Percentiles rank a stretch among this genome's conserved stretches.
Evolutionary conservation across 2,329 filamentous ascomycete genomes (phyloP).

Genomic region (Aspergillus vadensis): DNA sequence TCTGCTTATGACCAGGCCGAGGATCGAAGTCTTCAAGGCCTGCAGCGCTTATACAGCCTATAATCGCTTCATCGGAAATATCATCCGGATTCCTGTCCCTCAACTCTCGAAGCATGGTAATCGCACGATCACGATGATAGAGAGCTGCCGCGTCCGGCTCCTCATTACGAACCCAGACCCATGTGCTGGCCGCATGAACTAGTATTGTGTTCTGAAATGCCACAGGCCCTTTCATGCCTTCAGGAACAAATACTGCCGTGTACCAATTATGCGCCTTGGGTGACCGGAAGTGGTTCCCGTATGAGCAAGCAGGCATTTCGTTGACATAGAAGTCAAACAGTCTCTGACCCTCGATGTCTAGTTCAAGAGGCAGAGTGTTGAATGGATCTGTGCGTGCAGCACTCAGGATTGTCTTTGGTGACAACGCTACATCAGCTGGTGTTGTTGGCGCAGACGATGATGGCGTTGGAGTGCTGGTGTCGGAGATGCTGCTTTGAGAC

Average conservation of each 20-base stretch:
- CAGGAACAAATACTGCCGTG: slow-evolving; percentile 41
- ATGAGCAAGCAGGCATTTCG: slow-evolving; percentile 43
- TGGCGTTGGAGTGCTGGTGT: slow-evolving; percentile 15
- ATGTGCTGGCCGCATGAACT: slow-evolving; percentile 42
- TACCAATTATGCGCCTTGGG: slow-evolving; percentile 44
- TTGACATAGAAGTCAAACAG: slow-evolving; percentile 46
- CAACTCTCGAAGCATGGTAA: slow-evolving; percentile 39
- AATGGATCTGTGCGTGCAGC: slow-evolving; percentile 44
- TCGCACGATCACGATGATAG: slow-evolving; percentile 35
- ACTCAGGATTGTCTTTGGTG: slow-evolving; percentile 37
- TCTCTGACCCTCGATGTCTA: slow-evolving; percentile 34
- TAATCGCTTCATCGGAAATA: slow-evolving; percentile 42
- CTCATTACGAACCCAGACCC: slow-evolving; percentile 41
- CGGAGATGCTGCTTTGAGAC: slow-evolving; percentile 14
- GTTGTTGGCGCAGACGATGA: slow-evolving; percentile 21
- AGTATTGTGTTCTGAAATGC: slow-evolving; percentile 43
- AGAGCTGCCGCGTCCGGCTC: slow-evolving; percentile 35
- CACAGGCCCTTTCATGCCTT: slow-evolving; percentile 43
- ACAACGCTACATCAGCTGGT: slow-evolving; percentile 21
- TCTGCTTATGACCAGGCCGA: slow-evolving; percentile 38
- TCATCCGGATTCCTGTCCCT: slow-evolving; percentile 34
- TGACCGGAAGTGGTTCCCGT: slow-evolving; percentile 39
- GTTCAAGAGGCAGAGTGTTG: slow-evolving; percentile 36
- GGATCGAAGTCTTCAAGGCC: slow-evolving; percentile 45
- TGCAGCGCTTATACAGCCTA: slow-evolving; percentile 43